Base-by-base conservation (phyloP, 352 stramenopile species). In the Pythium myriotylum region DNA sequence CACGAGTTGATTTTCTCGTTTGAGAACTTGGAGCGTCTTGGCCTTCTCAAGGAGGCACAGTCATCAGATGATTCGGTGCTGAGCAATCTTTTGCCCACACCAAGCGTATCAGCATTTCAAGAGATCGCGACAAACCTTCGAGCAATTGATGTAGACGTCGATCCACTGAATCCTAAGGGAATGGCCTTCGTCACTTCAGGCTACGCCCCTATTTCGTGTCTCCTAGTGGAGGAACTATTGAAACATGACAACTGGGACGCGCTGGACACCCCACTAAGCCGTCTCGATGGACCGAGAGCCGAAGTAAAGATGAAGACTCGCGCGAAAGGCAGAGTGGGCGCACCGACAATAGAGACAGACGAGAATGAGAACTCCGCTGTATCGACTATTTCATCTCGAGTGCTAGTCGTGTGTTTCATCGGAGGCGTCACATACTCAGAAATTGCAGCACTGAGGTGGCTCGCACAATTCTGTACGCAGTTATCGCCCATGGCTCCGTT, bases 1-100 rank as follows among this genome's bases (percentile, higher is more conserved):
- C 77, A 91, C 47, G 84, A 91, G 35, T 45, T 92, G 26, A 52
- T 90, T 4, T 89, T 90, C 40, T 89, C 80, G 6, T 85, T 92
- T 45, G 73, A 74, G 16, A 91, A 84, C 26, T 54, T 94, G 16
- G 72, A 79, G 41, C 69, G 71, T 4, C 41, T 91, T 3, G 67
- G 77, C 0, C 60, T 94, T 22, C 63, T 93, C 4, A 68, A 65
- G 23, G 74, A 84, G 52, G 41, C 24, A 10, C 29, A 35, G 10
- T 35, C 29, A 10, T 35, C 29, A 35, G 29, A 10, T 10, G 29
- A 35, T 10, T 35, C 29, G 5, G 29, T 35, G 29, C 5, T 35
- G 29, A 35, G 29, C 29, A 35, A 35, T 35, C 5, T 35, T 29
- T 14, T 43, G 37, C 37, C 8, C 8, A 43, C 5, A 10, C 10